A percentile compares a stretch with the other conserved stretches of the same genome.
phyloP scores from a whole-genome alignment of 176 grass and related monocot species.

The Elaeis guineensis region DNA sequence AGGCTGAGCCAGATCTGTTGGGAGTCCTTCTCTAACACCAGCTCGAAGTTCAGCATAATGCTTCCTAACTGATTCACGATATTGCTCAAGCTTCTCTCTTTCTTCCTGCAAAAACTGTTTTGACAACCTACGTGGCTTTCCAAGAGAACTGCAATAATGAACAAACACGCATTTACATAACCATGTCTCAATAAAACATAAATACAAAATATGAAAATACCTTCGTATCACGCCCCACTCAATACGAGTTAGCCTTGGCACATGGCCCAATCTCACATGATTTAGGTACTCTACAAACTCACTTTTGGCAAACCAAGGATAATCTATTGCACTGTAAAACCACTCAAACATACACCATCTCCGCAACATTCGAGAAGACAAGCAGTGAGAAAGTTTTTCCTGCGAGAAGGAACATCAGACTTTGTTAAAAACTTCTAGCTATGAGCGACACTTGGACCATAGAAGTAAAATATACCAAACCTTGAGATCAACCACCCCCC shows the following conservation, averaged over 20 bases:
- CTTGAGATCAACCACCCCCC: conserved; percentile 44
- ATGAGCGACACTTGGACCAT: too few relatives aligned
- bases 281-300: conserved; percentile 98
- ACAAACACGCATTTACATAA: not conserved
- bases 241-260: conserved; percentile 72
- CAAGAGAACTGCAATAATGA: conserved; percentile 78
- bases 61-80: conserved; percentile 81
- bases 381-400: conserved; percentile 69
- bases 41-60: conserved; percentile 81
- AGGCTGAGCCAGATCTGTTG: conserved; percentile 77
- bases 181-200: too few relatives aligned
- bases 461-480: conserved; percentile 29
- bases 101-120: conserved; percentile 83
- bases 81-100: conserved; percentile 75
- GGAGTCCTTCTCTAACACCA: conserved; percentile 78
- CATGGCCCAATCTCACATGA: conserved; percentile 89
- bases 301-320: conserved; percentile 92
- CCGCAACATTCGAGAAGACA: conserved; percentile 77
- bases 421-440: too few relatives aligned
- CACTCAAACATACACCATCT: conserved; percentile 96
- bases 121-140: conserved; percentile 87
- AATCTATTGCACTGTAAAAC: conserved; percentile 99
- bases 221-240: conserved; percentile 96
- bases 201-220: conserved; percentile 12
- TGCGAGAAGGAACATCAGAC: conserved; percentile 19